Percentiles rank a stretch among this genome's conserved stretches.
Evolutionary conservation across 2,329 filamentous ascomycete genomes (phyloP).

Genomic region (Ceratocystis lukuohia): DNA sequence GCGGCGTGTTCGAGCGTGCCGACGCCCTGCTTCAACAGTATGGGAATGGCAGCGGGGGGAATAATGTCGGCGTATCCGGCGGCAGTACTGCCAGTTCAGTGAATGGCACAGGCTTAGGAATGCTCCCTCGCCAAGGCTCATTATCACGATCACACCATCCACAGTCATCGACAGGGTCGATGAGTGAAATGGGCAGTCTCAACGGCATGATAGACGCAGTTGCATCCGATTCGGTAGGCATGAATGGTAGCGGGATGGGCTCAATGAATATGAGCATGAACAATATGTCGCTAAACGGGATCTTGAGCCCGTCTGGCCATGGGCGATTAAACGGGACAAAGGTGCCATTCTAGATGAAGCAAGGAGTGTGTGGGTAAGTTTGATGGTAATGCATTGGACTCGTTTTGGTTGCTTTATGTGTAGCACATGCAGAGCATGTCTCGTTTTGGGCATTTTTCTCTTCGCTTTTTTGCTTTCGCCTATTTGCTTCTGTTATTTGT

Average conservation of each 20-base stretch:
- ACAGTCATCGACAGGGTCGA: slow-evolving; percentile 19
- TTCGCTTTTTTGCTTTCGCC: background rate
- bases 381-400: slow-evolving; percentile 1
- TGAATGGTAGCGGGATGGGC: slow-evolving; percentile 5
- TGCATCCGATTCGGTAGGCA: background rate
- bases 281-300: slow-evolving; percentile 3
- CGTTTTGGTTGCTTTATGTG: background rate
- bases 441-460: background rate
- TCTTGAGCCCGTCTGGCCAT: slow-evolving; percentile 20
- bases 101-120: slow-evolving; percentile 29
- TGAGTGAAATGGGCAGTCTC: slow-evolving; percentile 14
- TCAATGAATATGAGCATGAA: background rate
- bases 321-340: slow-evolving; percentile 30
- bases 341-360: slow-evolving; percentile 27
- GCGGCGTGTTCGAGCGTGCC: slow-evolving; percentile 47
- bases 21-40: slow-evolving; percentile 42
- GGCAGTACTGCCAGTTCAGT: background rate
- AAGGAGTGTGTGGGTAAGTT: background rate
- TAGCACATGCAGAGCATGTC: background rate
- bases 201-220: slow-evolving; percentile 13
- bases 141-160: slow-evolving; percentile 22
- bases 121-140: slow-evolving; percentile 37
- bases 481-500: background rate
- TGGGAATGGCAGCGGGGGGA: slow-evolving; percentile 36
- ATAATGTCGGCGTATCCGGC: no score